Evolutionary conservation across 805 yeast species (phyloP).

Genomic region (Teunomyces panamensis): DNA sequence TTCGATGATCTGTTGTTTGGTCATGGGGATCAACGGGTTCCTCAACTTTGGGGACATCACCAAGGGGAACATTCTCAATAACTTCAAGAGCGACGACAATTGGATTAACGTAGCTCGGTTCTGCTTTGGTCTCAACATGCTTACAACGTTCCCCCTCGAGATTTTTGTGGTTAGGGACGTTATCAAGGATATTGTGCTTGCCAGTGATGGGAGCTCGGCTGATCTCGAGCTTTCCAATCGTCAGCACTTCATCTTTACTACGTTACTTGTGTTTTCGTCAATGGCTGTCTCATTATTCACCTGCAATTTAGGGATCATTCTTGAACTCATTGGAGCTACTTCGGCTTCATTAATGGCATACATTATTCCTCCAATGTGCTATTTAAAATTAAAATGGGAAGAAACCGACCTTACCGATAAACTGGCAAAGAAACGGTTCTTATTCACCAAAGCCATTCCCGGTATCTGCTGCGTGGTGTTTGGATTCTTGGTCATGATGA

Average conservation of each 20-base stretch:
- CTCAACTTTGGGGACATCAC: slow-evolving; percentile 72
- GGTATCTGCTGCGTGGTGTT: slow-evolving; percentile 61
- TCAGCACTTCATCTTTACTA: slow-evolving; percentile 64
- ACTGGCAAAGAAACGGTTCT: slow-evolving; percentile 25
- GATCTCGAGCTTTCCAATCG: slow-evolving; percentile 41
- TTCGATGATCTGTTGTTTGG: slow-evolving; percentile 73
- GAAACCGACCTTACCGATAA: slow-evolving; percentile 32
- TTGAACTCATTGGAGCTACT: slow-evolving; percentile 89
- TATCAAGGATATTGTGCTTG: slow-evolving; percentile 55
- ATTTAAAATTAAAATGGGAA: slow-evolving; percentile 56
- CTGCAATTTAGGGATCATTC: slow-evolving; percentile 83
- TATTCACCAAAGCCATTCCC: slow-evolving; percentile 48
- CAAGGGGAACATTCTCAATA: slow-evolving; percentile 84
- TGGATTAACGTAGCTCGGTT: slow-evolving; percentile 83
- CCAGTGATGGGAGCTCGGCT: slow-evolving; percentile 25
- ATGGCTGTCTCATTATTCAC: slow-evolving; percentile 77
- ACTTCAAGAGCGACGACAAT: slow-evolving; percentile 72
- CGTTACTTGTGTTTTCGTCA: slow-evolving; percentile 60
- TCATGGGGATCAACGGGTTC: slow-evolving; percentile 79
- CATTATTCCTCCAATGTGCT: slow-evolving; percentile 85
- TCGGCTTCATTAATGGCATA: slow-evolving; percentile 92
- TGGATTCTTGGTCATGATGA: slow-evolving; percentile 73
- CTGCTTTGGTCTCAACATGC: slow-evolving; percentile 89
- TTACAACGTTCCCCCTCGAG: slow-evolving; percentile 88
- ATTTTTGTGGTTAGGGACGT: slow-evolving; percentile 89